These are phyloP conservation scores for Passalora sequoiae DNA, from an alignment of 2,329 filamentous ascomycete species.

Conservation along the genomic window DNA sequence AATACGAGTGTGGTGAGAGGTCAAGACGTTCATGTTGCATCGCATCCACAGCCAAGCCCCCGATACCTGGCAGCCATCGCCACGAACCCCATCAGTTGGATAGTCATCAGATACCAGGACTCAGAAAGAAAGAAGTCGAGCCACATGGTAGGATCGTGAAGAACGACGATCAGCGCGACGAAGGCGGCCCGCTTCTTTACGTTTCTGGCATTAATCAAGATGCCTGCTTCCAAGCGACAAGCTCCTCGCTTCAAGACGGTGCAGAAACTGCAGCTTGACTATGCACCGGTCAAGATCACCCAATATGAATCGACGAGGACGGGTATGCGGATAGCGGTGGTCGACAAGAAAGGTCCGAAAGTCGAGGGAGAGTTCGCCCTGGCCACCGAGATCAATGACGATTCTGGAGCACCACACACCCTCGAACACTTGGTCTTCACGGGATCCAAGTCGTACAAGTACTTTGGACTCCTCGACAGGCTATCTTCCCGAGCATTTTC, in stretches of 20 bases:
- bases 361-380: conserved; percentile 90
- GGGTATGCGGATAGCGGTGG: conserved; percentile 89
- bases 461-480: conserved; percentile 93
- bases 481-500: conserved; percentile 91
- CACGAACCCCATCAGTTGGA: too few species aligned
- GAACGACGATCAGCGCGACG: too few species aligned
- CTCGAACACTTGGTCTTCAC: conserved; percentile 52
- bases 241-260: conserved; percentile 68
- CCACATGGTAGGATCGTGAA: too few species aligned
- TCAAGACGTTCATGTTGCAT: too few species aligned
- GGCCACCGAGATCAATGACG: conserved; percentile 94
- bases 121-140: too few species aligned
- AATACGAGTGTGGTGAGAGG: too few species aligned
- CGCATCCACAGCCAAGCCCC: too few species aligned
- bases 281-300: conserved; percentile 79
- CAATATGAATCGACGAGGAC: conserved; percentile 95
- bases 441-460: conserved; percentile 86
- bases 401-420: conserved; percentile 74
- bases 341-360: conserved; percentile 91
- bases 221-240: conserved; percentile 35
- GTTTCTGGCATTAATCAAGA: conserved; percentile 8
- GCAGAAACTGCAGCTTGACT: conserved; percentile 82
- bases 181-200: neutral
- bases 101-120: too few species aligned
- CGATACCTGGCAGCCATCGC: too few species aligned